Evolutionary conservation across 176 grass and related monocot species (phyloP), one percentile per base, ranked within the genome.

Genomic region (Avena atlantica): DNA sequence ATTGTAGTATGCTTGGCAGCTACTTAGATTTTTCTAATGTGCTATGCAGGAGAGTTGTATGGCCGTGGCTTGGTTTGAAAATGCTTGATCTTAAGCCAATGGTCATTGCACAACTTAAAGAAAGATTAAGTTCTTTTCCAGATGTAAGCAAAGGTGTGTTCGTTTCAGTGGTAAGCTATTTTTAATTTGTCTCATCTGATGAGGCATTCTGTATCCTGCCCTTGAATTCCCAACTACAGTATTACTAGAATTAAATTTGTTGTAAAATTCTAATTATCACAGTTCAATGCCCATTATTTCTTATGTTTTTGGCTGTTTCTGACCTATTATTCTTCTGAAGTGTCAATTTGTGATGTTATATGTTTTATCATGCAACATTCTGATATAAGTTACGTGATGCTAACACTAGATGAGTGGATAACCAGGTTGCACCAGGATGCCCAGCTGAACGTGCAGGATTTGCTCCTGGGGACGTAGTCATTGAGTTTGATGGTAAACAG

Each of bases 11-110:
- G 19, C 36, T 34, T 89, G 19, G 50, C 36, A 61, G 75, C 37
- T 75, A 51, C 76, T 81, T 76, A 88, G 80, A 8, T 9, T 81
- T 69, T 36, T 79, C 47, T 2, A 59, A 58, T 80, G 59, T 85
- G 68, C 24, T 88, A 79, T 93, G 89, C 84, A 95, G 92, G 86
- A 94, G 87, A 94, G 96, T 95, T 42, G 75, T 92, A 14, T 85
- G 87, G 71, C 96, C 92, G 42, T 98, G 96, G 92, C 90, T 95
- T 86, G 96, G 96, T 69, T 78, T 96, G 75, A 94, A 90, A n/a
- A 98, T 94, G 93, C 81, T 94, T 67, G 90, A 94, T 82, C 92
- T 98, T 69, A 92, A 95, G 44, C 86, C 85, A 79, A 90, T 88
- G 92, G 79, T 80, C 78, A 85, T 95, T 89, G 70, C 85, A 72